A percentile compares a stretch with the other conserved stretches of the same genome.
Evolutionary conservation across 2,329 filamentous ascomycete species (phyloP).

Genomic region (Sporothrix inflata): DNA sequence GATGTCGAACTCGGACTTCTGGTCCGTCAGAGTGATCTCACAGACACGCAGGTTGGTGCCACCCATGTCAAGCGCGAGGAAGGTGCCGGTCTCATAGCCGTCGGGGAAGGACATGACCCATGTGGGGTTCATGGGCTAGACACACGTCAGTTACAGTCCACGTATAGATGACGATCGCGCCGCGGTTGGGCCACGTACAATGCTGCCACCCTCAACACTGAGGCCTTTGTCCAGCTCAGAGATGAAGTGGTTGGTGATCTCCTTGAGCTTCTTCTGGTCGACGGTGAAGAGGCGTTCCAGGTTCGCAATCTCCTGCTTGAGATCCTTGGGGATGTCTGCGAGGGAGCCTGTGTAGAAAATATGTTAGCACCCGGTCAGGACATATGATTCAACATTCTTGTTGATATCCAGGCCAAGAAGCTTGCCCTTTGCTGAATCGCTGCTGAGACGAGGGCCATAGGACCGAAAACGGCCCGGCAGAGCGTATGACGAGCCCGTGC

Average conservation of each 20-base stretch:
- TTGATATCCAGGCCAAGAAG: background rate
- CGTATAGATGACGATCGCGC: background rate
- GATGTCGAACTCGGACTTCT: constrained; percentile 89
- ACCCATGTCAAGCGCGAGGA: constrained; percentile 90
- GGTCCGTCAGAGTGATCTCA: constrained; percentile 84
- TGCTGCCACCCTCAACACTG: constrained; percentile 84
- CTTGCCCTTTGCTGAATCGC: constrained; percentile 9
- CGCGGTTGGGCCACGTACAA: constrained; percentile 64
- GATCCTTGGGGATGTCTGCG: constrained; percentile 85
- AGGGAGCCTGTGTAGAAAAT: constrained; percentile 70
- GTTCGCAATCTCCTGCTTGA: constrained; percentile 76
- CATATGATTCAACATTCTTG: background rate
- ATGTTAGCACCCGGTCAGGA: background rate
- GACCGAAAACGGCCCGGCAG: background rate
- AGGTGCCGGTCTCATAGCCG: constrained; percentile 85
- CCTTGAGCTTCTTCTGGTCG: constrained; percentile 77
- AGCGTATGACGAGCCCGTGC: background rate
- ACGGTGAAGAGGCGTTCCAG: constrained; percentile 86
- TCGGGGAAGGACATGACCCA: constrained; percentile 92
- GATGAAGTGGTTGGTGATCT: constrained; percentile 87
- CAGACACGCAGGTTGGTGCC: constrained; percentile 95
- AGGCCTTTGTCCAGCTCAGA: constrained; percentile 86
- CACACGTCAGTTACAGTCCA: background rate
- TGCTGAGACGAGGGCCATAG: background rate
- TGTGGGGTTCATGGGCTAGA: constrained; percentile 92